Conservation (phyloP, 2,329 filamentous ascomycete genomes). For the Tolypocladium capitatum region DNA sequence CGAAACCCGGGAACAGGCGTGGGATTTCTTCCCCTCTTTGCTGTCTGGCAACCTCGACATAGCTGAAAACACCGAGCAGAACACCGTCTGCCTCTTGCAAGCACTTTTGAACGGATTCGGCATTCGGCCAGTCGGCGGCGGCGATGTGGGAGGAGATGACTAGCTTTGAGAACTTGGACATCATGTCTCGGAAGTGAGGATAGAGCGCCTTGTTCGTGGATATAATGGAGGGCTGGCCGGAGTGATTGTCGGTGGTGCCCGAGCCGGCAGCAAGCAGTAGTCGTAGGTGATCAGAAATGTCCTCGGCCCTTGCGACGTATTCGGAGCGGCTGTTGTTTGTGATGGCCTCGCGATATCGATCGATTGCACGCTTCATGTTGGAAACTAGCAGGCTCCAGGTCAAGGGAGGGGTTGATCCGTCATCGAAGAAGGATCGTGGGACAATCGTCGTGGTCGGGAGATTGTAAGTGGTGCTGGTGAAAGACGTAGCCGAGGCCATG, state of each 20-base stretch:
- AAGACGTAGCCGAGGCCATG: conserved; percentile 47
- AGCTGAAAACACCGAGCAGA: conserved; percentile 84
- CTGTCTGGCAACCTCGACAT: conserved; percentile 87
- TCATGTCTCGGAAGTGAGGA: conserved; percentile 96
- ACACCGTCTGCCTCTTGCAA: conserved; percentile 96
- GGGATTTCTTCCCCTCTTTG: conserved; percentile 89
- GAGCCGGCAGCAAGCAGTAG: conserved; percentile 90
- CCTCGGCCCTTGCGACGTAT: conserved; percentile 88
- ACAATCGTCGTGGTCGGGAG: conserved; percentile 47
- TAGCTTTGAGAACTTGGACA: conserved; percentile 99
- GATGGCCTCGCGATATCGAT: conserved; percentile 83
- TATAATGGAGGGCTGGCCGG: conserved; percentile 97
- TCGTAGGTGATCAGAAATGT: conserved; percentile 92
- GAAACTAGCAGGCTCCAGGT: conserved; percentile 85
- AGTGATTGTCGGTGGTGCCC: conserved; percentile 96
- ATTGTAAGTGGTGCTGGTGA: conserved; percentile 44
- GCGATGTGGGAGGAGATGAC: conserved; percentile 97
- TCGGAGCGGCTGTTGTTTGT: conserved; percentile 71
- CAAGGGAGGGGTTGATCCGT: conserved; percentile 63
- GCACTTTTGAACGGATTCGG: conserved; percentile 90
- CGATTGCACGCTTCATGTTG: conserved; percentile 85
- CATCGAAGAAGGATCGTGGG: conserved; percentile 80
- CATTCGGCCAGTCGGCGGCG: conserved; percentile 86
- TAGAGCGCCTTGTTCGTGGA: conserved; percentile 95
- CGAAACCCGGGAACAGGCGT: conserved; percentile 84